phyloP scores from a whole-genome alignment of 2,329 filamentous ascomycete genomes.

The Truncatella angustata region DNA sequence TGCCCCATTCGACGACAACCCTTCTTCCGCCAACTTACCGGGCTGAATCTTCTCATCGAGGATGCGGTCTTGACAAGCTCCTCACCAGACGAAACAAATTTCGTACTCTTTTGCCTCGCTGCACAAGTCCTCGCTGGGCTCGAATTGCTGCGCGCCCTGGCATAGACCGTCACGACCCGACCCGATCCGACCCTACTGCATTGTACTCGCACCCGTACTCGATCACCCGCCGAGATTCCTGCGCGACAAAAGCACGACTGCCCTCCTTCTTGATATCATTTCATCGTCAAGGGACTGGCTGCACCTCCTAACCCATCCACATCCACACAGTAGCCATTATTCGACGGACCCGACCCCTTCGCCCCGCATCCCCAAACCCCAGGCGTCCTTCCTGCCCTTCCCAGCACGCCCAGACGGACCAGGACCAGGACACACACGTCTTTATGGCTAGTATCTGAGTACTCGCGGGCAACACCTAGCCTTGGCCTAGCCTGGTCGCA shows the following conservation, averaged over 20 bases:
- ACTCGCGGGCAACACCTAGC: not conserved
- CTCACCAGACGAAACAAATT: no score
- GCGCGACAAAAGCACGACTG: no score
- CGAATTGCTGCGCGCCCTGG: no score
- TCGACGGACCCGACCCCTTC: no score
- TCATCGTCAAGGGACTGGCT: no score
- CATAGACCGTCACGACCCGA: no score
- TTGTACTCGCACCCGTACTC: no score
- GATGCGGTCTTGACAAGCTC: not conserved
- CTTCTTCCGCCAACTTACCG: not conserved
- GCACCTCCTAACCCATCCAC: no score
- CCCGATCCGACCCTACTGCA: no score
- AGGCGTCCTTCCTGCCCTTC: not conserved
- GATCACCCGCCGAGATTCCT: no score
- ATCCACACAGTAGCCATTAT: no score
- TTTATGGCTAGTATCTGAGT: conserved; percentile 1
- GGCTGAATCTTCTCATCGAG: not conserved
- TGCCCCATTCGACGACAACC: not conserved
- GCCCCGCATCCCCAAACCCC: not conserved
- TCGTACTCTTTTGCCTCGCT: not conserved
- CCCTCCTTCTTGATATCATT: no score
- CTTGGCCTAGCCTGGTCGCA: not conserved
- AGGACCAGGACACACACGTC: not conserved
- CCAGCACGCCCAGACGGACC: not conserved
- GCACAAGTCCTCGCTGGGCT: not conserved